Base-by-base conservation (phyloP, 2,329 filamentous ascomycete species). In the Verticillium nubilum region DNA sequence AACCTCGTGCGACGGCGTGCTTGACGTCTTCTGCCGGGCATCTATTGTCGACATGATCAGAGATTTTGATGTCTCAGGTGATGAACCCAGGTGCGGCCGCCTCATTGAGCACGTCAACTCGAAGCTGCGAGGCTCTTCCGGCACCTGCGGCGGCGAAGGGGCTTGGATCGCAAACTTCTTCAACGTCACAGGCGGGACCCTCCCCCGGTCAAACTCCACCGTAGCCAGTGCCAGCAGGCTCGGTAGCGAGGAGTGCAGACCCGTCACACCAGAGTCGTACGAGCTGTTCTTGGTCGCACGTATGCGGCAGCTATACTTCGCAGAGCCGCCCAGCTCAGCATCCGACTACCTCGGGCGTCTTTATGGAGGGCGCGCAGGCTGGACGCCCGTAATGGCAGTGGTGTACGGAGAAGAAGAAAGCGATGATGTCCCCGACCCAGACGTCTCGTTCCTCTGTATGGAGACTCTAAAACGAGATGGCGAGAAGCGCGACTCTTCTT, bases 101-200 rank as follows among this genome's bases (percentile, higher is more conserved):
- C 23, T 59, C 12, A 27, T 42, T n/a, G n/a, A 56, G 53, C 58
- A 59, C 27, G 53, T 59, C 53, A 56, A 56, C 53, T 26, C 53
- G 12, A 19, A 52, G 37, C 53, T 59, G 10, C 53, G 37, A 7
- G 17, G 13, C 4, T 15, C 29, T 5, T 27, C 58, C 3, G 19
- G 12, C 3, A 17, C 53, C 5, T 52, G 37, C n/a, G 58, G 58
- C 10, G 58, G 52, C 4, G 58, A 56, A 10, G 58, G 58, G 6
- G 47, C 52, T 17, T 59, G 53, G 58, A 59, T 59, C 15, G 37
- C 58, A 5, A 59, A 37, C 37, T 56, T 56, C 53, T 31, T 59
- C n/a, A 59, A 59, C 37, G 58, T 59, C 27, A 59, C 58, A 10
- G 58, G 35, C 1, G 58, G 58, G 3, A n/a, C 35, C 15, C 15